Base-by-base conservation (phyloP, 2,329 filamentous ascomycete species). In the Samsoniella hepiali region DNA sequence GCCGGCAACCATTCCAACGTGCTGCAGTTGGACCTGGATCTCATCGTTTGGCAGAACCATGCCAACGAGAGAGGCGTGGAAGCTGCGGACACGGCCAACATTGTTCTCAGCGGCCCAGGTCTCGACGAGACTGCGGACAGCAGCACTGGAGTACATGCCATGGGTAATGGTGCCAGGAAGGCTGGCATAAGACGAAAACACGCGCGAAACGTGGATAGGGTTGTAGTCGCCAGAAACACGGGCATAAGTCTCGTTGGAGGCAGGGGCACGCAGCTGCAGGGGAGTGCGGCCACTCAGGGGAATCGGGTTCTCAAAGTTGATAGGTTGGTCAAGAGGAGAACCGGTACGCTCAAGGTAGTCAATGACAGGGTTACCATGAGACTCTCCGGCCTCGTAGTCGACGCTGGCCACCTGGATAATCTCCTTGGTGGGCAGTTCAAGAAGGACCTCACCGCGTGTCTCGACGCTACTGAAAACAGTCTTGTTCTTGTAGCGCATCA, bases 61-160 rank as follows among this genome's bases (percentile, higher is more conserved):
- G 68, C 95, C 95, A n/a, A 97, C 93, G 57, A 99, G 85, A 29
- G 90, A 94, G 66, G 93, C 95, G 73, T 97, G 93, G 86, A 97
- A 99, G 79, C 94, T 97, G 72, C 95, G 89, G 59, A 99, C 94
- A 71, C 95, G 94, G 51, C 95, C 94, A 71, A 98, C 89, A 74
- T 99, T 95, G 83, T 99, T 99, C 81, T 99, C 96, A 0, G 94
- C 95, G 59, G 96, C 95, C 95, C 95, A 99, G 0, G 93, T 99
- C 83, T 99, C 95, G 7, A 99, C 93, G 60, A 99, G 82, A 74
- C 93, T 96, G 72, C 96, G 90, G 34, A 99, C 95, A 44, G 95
- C 91, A 68, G 95, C 95, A 77, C 94, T 98, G 1, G 94, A 96
- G 83, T 98, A 99, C 95, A 99, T 99, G 74, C 95, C 95, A 75